Evolutionary conservation across 228 moss, liverwort and hornwort genomes (phyloP), one percentile per base, ranked within the genome.

Genomic region (Sphagnum fallax): DNA sequence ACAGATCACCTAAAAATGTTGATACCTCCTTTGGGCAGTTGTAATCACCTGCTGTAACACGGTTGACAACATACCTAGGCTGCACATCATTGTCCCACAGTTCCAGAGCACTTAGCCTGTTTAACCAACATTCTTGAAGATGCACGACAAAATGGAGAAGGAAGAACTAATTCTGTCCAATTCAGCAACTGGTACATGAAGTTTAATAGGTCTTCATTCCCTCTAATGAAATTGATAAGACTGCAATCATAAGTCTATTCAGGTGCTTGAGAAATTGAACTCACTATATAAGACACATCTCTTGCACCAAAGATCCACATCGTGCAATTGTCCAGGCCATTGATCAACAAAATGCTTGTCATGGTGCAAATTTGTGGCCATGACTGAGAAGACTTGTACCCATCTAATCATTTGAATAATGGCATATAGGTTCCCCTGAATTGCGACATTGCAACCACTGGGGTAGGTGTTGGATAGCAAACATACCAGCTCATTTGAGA

Each of bases 11-110:
- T 50, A 86, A 50, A 58, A 86, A 86, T 10, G 71, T 60, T 9
- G 85, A 79, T 16, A 86, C 85, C 65, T 79, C 74, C 49, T 74
- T 61, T 13, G 85, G 85, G 65, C 85, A 86, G 16, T 86, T 79
- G 67, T 86, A 79, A 69, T 86, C 85, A 55, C 85, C 85, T 11
- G 82, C 85, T 32, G 85, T 86, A 48, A 86, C 85, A 60, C 85
- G 67, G 67, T 86, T 86, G 48, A 82, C 79, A 66, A 79, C 79
- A 71, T 76, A 86, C 70, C 85, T 74, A 14, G 85, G 82, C 83
- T 83, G 71, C 79, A 71, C 48, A 8, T 8, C 63, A 16, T 64
- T n/a, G 16, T 64, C 3, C 47, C 16, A 64, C 9, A 16, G 16
- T 16, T 16, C 16, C 0, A 63, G n/a, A 8, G 16, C 3, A 7